Evolutionary conservation across 768 basidiomycete genomes (phyloP), one percentile per base, ranked within the genome.

Genomic region (Mycena crocata): DNA sequence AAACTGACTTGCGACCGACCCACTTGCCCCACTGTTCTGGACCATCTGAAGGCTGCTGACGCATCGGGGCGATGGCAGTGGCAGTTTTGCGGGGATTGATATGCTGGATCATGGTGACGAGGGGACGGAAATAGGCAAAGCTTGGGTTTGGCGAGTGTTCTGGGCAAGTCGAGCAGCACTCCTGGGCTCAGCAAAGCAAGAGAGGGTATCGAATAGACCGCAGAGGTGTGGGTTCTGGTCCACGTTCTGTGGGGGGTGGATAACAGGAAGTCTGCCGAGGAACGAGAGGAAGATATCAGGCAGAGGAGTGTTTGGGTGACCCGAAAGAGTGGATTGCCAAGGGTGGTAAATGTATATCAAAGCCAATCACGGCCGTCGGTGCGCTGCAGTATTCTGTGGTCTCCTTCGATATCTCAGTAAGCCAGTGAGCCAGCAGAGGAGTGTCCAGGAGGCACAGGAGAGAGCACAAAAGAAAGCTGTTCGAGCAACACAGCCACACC

Each of bases 11-110:
- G 78, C 81, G 83, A 30, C 87, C 89, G 50, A 78, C 73, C 91
- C 92, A 93, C 26, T 87, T 84, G 23, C 92, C 90, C 92, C 93
- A 94, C 60, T 82, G 76, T 70, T 92, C 87, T 62, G 85, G 85
- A 64, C 77, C 77, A 57, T 86, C 84, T 55, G 70, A 72, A 48
- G 78, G 56, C 24, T 68, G 62, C 46, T 79, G 82, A 64, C 77
- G 79, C 61, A 71, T 66, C 30, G 77, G 76, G 21, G 75, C 70
- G 26, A 73, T 60, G 61, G 76, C 69, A 19, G 78, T 59, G 57
- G 76, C 70, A 17, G 80, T 74, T 62, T 79, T 82, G 32, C 85
- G 82, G 68, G 81, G 77, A 73, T 85, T 88, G 67, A 84, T 83
- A 74, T 88, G 87, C 75, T 92, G 92, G 61, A 90, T 91, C 92